Conservation (phyloP, 2,329 filamentous ascomycete genomes). For the Metarhizium humberi region DNA sequence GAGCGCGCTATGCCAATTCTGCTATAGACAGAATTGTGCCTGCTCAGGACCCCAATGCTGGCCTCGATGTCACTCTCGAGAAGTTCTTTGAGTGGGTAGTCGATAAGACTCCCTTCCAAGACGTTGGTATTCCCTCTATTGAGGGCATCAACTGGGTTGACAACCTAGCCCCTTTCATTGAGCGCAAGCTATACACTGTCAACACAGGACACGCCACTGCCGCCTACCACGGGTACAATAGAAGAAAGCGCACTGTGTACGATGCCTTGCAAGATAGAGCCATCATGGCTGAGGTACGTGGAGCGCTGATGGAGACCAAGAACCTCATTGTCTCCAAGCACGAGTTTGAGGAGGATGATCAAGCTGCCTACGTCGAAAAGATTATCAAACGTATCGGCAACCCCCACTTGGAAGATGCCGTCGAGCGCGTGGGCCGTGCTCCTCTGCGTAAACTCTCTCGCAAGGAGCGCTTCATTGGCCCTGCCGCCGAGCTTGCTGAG, state of each 20-base stretch:
- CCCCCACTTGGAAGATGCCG: conserved; percentile 82
- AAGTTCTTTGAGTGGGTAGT: conserved; percentile 99
- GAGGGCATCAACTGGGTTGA: conserved; percentile 89
- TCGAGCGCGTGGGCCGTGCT: conserved; percentile 90
- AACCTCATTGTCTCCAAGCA: conserved; percentile 82
- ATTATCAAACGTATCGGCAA: conserved; percentile 93
- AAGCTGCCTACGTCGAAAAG: conserved; percentile 80
- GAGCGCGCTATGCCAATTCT: conserved; percentile 90
- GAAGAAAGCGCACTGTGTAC: conserved; percentile 78
- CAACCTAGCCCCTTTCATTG: conserved; percentile 87
- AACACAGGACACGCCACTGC: conserved; percentile 96
- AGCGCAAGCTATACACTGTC: conserved; percentile 98
- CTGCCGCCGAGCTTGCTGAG: conserved; percentile 82
- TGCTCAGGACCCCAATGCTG: conserved; percentile 69
- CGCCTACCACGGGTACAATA: conserved; percentile 88
- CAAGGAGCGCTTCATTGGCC: conserved; percentile 93
- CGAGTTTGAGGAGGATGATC: conserved; percentile 62
- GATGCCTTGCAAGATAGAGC: conserved; percentile 75
- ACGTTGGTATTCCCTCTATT: conserved; percentile 57
- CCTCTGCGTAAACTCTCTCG: conserved; percentile 88
- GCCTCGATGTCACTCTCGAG: conserved; percentile 89
- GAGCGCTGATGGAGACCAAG: conserved; percentile 77
- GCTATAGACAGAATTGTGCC: conserved; percentile 98
- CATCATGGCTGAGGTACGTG: conserved; percentile 71
- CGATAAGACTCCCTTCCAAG: conserved; percentile 74